Evolutionary conservation across 768 basidiomycete genomes (phyloP).

Genomic region (Suillus brevipes): DNA sequence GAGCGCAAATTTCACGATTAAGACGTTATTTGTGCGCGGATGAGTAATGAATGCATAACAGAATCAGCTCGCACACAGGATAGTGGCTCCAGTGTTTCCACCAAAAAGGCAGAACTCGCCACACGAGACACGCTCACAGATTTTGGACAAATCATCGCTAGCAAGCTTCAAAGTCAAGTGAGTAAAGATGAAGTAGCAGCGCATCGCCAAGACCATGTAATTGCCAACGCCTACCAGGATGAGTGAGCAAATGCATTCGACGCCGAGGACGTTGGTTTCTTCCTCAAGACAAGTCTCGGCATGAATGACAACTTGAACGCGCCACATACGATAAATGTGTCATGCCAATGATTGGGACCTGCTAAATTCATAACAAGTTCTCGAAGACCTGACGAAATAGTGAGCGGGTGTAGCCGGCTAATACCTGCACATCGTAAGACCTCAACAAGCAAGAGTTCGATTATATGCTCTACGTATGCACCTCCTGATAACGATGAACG

Average conservation of each 20-base stretch:
- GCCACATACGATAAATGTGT: background rate
- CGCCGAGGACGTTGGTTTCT: background rate
- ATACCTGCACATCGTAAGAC: background rate
- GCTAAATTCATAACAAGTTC: background rate
- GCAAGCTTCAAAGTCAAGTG: background rate
- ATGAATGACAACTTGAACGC: background rate
- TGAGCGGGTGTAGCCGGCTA: background rate
- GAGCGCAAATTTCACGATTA: background rate
- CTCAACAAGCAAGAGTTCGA: background rate
- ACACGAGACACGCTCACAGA: background rate
- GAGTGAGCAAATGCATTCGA: no score
- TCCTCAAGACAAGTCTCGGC: background rate
- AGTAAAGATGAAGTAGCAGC: background rate
- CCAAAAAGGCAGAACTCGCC: background rate
- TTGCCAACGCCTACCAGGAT: background rate
- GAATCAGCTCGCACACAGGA: background rate
- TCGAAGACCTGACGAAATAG: background rate
- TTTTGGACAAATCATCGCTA: background rate
- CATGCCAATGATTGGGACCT: background rate
- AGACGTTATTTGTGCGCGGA: background rate
- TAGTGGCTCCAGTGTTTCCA: background rate
- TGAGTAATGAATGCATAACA: background rate
- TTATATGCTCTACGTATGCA: background rate
- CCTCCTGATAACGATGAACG: background rate
- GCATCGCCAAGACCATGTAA: background rate